A percentile compares a stretch with the other conserved stretches of the same genome.
phyloP scores from a whole-genome alignment of 2,329 filamentous ascomycete species.

The Tolypocladium ophioglossoides region DNA sequence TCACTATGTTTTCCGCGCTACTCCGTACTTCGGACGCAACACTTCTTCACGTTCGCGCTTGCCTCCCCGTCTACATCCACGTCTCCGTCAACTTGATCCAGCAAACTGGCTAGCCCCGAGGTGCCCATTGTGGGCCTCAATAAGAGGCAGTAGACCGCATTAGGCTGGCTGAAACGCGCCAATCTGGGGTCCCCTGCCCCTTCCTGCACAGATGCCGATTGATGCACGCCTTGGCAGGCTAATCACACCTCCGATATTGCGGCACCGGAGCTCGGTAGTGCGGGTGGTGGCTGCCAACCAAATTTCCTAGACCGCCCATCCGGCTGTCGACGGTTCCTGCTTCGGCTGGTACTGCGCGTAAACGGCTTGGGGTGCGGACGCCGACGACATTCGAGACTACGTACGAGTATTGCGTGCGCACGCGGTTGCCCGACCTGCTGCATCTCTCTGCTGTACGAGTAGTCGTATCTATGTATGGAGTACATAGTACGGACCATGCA shows the following conservation, averaged over 20 bases:
- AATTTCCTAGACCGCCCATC: neutral
- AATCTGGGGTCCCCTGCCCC: slow-evolving; percentile 6
- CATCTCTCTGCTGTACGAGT: neutral
- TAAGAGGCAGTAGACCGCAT: slow-evolving; percentile 3
- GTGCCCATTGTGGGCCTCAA: neutral
- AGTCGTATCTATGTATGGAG: no score
- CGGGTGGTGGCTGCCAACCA: neutral
- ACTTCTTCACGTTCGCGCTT: neutral
- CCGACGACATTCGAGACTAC: no score
- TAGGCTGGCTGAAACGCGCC: slow-evolving; percentile 10
- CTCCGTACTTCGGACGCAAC: no score
- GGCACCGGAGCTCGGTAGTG: neutral
- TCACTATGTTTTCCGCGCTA: no score
- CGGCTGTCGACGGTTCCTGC: neutral
- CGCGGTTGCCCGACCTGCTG: neutral
- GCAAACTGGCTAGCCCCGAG: neutral
- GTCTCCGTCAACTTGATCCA: slow-evolving; percentile 1
- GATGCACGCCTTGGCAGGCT: slow-evolving; percentile 3
- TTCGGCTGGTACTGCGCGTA: neutral
- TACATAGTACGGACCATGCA: no score
- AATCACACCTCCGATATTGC: slow-evolving; percentile 1
- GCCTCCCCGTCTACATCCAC: neutral
- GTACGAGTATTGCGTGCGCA: no score
- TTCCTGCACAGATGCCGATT: slow-evolving; percentile 2
- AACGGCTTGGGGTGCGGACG: no score